Evolutionary conservation across 176 grass and related monocot species (phyloP), one percentile per base, ranked within the genome.

Genomic region (Alloteropsis semialata): DNA sequence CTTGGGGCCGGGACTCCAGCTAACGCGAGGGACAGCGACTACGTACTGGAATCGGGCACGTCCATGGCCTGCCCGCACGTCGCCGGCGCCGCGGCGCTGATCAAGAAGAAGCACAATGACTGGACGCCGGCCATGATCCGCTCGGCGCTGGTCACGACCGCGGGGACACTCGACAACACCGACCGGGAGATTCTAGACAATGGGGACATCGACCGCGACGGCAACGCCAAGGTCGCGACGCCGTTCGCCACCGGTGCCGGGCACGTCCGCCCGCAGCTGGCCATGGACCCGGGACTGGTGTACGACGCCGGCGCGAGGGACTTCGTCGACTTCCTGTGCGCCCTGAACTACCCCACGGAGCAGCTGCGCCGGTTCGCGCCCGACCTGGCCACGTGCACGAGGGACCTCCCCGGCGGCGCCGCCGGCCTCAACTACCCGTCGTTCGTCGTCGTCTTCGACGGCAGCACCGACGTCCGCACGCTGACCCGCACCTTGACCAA

Each of bases 91-190:
- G 84, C 79, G 5, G 91, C 91, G 25, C 33, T 90, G 50, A 72
- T 93, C 54, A 72, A 45, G 61, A 75, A 75, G 51, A 76, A 76
- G 28, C 64, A 90, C 56, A 57, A 21, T 12, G 53, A 29, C 51
- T 90, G 84, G 91, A 77, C 80, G 44, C 91, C 88, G 2, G 87
- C 91, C 54, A 87, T 91, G 92, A 81, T 94, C 8, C 75, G 88
- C 2, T 94, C 86, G 21, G 89, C 86, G 44, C 85, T 94, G 15
- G 78, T 91, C 69, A 94, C 89, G 45, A 87, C 92, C 6, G 92
- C 92, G 11, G 65, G 53, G 32, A 51, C 69, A 7, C 75, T 92
- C 11, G 87, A 92, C 75, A 89, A 84, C 70, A 49, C 17, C 18
- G 62, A 33, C 38, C 75, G 87, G 2, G 17, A 46, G 17, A 93